phyloP scores from a whole-genome alignment of 2,329 filamentous ascomycete species.

The Xylaria sp. region DNA sequence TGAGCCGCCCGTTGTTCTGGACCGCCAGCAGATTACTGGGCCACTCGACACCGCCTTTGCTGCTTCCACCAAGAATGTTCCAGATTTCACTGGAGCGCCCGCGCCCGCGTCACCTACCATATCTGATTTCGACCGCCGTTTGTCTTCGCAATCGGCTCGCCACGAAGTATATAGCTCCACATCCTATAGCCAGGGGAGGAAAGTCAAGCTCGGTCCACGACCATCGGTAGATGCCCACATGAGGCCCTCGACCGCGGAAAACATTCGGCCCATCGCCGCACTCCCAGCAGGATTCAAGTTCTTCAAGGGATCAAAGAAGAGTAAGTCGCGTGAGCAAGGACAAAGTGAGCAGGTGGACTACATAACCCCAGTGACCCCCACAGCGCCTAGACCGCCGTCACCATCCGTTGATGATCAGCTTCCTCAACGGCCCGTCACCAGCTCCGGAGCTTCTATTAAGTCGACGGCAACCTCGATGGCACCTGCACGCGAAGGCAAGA shows the following conservation, averaged over 20 bases:
- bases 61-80: constrained; percentile 60
- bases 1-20: constrained; percentile 58
- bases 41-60: constrained; percentile 63
- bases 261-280: constrained; percentile 77
- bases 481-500: constrained; percentile 58
- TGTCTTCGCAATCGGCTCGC: constrained; percentile 64
- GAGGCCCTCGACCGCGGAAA: constrained; percentile 69
- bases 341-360: constrained; percentile 47
- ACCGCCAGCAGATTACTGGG: constrained; percentile 62
- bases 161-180: constrained; percentile 62
- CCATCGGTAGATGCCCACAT: constrained; percentile 75
- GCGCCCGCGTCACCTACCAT: constrained; percentile 58
- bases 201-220: constrained; percentile 88
- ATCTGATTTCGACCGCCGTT: constrained; percentile 55
- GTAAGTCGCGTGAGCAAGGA: constrained; percentile 51
- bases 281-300: constrained; percentile 84
- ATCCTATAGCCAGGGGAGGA: constrained; percentile 69
- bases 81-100: constrained; percentile 60
- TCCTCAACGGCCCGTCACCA: constrained; percentile 56
- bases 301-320: constrained; percentile 67
- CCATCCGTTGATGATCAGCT: constrained; percentile 49
- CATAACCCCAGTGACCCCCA: constrained; percentile 50
- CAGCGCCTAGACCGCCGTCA: constrained; percentile 49
- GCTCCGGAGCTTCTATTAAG: constrained; percentile 58
- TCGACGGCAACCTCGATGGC: constrained; percentile 55